Evolutionary conservation across 192 early-diverging fungal genomes (phyloP), one percentile per base, ranked within the genome.

Genomic region (Haplosporangium gracile): DNA sequence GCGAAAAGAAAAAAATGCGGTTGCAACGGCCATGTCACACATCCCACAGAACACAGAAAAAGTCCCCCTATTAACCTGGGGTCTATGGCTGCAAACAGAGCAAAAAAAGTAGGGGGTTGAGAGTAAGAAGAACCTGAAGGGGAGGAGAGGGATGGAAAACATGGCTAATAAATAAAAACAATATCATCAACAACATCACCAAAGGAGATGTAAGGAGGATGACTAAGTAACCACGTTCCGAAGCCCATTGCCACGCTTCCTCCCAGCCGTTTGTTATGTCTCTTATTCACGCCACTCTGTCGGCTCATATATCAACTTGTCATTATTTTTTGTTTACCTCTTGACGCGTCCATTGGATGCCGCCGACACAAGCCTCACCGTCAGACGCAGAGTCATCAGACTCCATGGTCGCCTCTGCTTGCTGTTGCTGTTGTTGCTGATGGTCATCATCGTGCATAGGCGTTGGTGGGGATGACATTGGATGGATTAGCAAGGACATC

Each of bases 281-380:
- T 65, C 69, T 42, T 70, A n/a, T 70, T 39, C 39, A 70, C 69
- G 38, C 34, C 18, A 42, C 4, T 43, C 71, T 8, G 6, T 24
- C 71, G 26, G n/a, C 43, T 4, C 5, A 9, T 16, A 72, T 2
- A 26, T 6, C 18, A 53, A 36, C 24, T 13, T 20, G 20, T 29
- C 11, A 10, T 47, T 9, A 34, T 11, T 34, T 29, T 39, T 47
- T 32, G 9, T 16, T 77, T 82, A 82, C 81, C 75, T 82, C 75
- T 74, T 77, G 65, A 73, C 81, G 81, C 81, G 81, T 82, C 81
- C 81, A 82, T 70, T 74, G 75, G 55, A 53, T 39, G n/a, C 70
- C 71, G 20, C 57, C 47, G 24, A 51, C 42, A 24, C 65, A 71
- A 2, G 45, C 43, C 9, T 82, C 81, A 34, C 70, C 45, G 45